A percentile compares a stretch with the other conserved stretches of the same genome.
phyloP scores from a whole-genome alignment of 768 basidiomycete genomes.

The Macrocybe gigantea region DNA sequence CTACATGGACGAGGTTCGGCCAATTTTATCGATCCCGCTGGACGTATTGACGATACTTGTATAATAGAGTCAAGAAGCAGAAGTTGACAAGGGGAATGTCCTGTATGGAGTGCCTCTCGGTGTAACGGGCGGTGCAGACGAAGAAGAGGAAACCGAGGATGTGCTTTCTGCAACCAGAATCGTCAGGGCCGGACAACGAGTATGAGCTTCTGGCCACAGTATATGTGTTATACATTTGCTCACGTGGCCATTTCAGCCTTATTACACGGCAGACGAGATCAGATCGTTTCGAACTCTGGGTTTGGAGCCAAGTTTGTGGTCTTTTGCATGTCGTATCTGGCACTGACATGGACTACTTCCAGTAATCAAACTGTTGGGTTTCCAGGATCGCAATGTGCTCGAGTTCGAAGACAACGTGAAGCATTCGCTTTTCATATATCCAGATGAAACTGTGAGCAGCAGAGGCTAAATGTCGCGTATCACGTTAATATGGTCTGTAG shows the following conservation, averaged over 20 bases:
- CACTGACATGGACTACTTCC: not conserved
- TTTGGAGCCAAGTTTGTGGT: constrained; percentile 58
- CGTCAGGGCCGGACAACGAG: constrained; percentile 50
- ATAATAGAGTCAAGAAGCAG: constrained; percentile 37
- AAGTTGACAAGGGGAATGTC: constrained; percentile 39
- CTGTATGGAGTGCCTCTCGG: constrained; percentile 39
- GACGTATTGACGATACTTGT: not conserved
- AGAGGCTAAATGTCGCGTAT: not conserved
- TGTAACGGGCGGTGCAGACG: constrained; percentile 25
- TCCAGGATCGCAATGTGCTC: constrained; percentile 69
- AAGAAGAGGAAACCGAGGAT: constrained; percentile 36
- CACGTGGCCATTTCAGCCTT: constrained; percentile 43
- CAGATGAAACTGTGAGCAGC: constrained; percentile 72
- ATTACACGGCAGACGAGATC: constrained; percentile 81
- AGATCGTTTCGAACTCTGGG: constrained; percentile 78
- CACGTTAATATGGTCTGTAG: constrained; percentile 25
- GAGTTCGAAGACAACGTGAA: constrained; percentile 87
- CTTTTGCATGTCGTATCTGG: not conserved
- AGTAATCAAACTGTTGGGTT: constrained; percentile 92
- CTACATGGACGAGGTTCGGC: constrained; percentile 70
- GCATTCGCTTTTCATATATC: constrained; percentile 88
- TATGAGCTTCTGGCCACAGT: constrained; percentile 20
- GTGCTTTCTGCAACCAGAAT: constrained; percentile 29
- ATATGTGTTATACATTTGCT: not conserved
- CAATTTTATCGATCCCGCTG: not conserved